Conservation (phyloP, 495 filamentous ascomycete genomes). For the Xylaria bambusicola region DNA sequence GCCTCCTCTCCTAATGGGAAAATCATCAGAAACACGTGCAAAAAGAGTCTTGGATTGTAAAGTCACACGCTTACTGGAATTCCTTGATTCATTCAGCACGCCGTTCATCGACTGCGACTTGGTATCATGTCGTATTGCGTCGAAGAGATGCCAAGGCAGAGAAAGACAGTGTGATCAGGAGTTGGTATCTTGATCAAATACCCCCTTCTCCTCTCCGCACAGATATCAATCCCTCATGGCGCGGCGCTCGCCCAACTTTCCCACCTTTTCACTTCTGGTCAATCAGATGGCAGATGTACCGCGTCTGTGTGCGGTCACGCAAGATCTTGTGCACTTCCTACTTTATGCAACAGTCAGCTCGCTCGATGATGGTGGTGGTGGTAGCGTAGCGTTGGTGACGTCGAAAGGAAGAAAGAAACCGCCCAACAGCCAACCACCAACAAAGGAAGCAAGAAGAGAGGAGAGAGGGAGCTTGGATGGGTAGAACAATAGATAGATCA, state of each 20-base stretch:
- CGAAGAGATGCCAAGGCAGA: background rate
- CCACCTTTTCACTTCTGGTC: background rate
- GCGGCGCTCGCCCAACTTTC: background rate
- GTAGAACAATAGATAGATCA: background rate
- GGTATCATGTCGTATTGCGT: background rate
- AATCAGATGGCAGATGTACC: background rate
- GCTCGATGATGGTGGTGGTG: background rate
- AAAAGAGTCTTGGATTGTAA: no score
- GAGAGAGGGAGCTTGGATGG: background rate
- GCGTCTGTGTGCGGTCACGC: conserved; percentile 9
- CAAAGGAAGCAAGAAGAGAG: background rate
- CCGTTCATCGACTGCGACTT: background rate
- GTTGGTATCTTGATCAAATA: background rate
- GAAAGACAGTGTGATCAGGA: background rate
- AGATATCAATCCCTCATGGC: conserved; percentile 1
- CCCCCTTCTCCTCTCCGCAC: conserved; percentile 1
- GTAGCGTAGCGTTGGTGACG: background rate
- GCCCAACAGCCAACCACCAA: conserved; percentile 1
- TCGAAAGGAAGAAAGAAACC: background rate
- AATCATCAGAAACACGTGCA: no score
- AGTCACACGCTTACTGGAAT: no score
- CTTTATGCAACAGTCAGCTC: no score
- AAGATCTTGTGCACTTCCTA: conserved; percentile 3
- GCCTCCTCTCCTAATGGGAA: no score
- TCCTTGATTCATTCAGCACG: no score